These are phyloP conservation scores for Helenozyma baotianmanensis DNA, from an alignment of 805 yeast species.

Conservation along the genomic window DNA sequence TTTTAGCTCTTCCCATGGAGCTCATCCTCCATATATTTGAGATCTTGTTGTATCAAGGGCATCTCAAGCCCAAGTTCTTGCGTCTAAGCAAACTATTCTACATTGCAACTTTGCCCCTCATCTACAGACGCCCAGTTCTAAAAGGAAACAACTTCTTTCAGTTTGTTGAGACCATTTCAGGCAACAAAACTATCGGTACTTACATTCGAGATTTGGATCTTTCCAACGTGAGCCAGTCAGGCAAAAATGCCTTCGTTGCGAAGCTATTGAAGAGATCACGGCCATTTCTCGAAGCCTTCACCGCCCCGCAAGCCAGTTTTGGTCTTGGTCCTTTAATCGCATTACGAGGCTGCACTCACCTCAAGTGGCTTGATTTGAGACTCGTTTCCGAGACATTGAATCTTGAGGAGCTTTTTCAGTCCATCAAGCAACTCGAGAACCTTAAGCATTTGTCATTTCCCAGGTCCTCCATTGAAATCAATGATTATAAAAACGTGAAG, in stretches of 20 bases:
- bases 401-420: constrained; percentile 69
- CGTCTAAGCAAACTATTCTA: constrained; percentile 63
- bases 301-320: constrained; percentile 93
- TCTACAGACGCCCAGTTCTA: constrained; percentile 63
- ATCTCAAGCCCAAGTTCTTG: constrained; percentile 45
- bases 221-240: constrained; percentile 78
- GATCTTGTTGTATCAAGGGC: constrained; percentile 23
- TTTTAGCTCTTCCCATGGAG: constrained; percentile 33
- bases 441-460: constrained; percentile 83
- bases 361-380: constrained; percentile 69
- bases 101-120: constrained; percentile 51
- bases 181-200: constrained; percentile 49
- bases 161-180: constrained; percentile 67
- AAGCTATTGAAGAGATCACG: constrained; percentile 77
- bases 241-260: constrained; percentile 87
- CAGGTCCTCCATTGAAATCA: constrained; percentile 73
- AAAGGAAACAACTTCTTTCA: constrained; percentile 61
- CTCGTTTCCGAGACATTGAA: constrained; percentile 89
- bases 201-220: constrained; percentile 66
- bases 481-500: constrained; percentile 43
- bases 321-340: constrained; percentile 88
- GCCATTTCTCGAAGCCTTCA: constrained; percentile 55
- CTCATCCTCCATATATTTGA: constrained; percentile 29
- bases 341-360: constrained; percentile 60
- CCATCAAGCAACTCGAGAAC: constrained; percentile 57